Percentiles rank a stretch among this genome's conserved stretches.
phyloP scores from a whole-genome alignment of 257 asterid species.

The Sherardia arvensis region DNA sequence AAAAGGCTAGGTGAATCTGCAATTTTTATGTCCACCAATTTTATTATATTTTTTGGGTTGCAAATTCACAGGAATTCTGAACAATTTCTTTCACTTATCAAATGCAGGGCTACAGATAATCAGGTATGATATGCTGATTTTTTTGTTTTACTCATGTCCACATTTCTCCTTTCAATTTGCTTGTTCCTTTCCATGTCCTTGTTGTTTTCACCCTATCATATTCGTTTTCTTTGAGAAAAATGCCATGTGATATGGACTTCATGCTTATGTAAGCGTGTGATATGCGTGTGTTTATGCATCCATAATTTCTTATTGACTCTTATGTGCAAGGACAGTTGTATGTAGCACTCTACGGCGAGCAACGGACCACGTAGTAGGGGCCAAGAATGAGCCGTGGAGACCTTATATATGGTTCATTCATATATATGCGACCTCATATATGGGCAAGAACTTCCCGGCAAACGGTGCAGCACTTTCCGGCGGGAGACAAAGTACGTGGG shows the following conservation, averaged over 20 bases:
- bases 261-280: not conserved
- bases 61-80: conserved; percentile 2
- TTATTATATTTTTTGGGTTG: not conserved
- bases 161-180: conserved; percentile 1
- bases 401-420: no score
- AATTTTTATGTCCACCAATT: not conserved
- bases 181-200: not conserved
- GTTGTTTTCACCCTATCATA: not conserved
- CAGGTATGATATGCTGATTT: conserved; percentile 39
- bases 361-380: no score
- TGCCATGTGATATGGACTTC: not conserved
- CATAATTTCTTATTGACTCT: conserved; percentile 6
- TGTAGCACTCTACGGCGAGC: no score
- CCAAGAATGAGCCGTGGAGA: no score
- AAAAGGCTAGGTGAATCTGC: conserved; percentile 54
- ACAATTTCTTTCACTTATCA: conserved; percentile 21
- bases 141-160: not conserved
- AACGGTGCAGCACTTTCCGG: no score
- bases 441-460: no score
- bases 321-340: conserved; percentile 47
- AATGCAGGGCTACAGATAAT: conserved; percentile 93
- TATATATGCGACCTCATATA: no score
- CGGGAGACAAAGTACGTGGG: no score
- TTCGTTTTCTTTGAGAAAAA: not conserved
- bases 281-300: conserved; percentile 1